These are phyloP conservation scores for Pilaira anomala DNA, from an alignment of 192 early-diverging fungal genomes.

Conservation along the genomic window DNA sequence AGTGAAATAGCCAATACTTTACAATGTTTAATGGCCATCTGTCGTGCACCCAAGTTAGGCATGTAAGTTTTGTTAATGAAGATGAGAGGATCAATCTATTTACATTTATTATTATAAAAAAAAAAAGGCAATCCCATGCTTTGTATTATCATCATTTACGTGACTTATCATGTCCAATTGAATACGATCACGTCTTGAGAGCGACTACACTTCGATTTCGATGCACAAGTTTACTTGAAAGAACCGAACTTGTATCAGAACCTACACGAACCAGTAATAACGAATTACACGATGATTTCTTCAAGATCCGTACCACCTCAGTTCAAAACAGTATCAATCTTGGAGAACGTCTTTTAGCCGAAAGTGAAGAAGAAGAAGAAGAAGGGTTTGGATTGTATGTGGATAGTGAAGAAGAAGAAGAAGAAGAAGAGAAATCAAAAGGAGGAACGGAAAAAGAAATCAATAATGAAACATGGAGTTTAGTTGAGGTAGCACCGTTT, in stretches of 20 bases:
- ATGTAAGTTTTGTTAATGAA: conserved; percentile 41
- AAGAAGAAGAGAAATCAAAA: background rate
- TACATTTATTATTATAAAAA: background rate
- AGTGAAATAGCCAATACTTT: conserved; percentile 48
- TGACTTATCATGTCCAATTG: conserved; percentile 19
- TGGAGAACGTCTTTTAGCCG: background rate
- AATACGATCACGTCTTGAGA: conserved; percentile 29
- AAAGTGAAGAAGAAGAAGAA: background rate
- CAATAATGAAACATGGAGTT: conserved; percentile 31
- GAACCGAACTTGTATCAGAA: background rate
- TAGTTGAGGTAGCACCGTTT: conserved; percentile 35
- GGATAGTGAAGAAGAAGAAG: conserved; percentile 11
- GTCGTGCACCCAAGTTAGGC: conserved; percentile 45
- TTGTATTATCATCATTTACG: conserved; percentile 10
- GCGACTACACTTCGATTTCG: conserved; percentile 19
- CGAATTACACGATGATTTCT: conserved; percentile 4
- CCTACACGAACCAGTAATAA: background rate
- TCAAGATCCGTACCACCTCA: background rate
- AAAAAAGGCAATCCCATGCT: conserved; percentile 37
- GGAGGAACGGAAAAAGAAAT: background rate
- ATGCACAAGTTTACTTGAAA: background rate
- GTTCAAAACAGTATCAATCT: too few relatives aligned
- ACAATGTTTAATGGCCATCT: conserved; percentile 46
- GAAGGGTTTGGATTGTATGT: conserved; percentile 9
- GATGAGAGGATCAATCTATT: background rate